These are phyloP conservation scores for Microbotryomycetes sp. DNA, from an alignment of 1,284 basidiomycete species.

Conservation along the genomic window DNA sequence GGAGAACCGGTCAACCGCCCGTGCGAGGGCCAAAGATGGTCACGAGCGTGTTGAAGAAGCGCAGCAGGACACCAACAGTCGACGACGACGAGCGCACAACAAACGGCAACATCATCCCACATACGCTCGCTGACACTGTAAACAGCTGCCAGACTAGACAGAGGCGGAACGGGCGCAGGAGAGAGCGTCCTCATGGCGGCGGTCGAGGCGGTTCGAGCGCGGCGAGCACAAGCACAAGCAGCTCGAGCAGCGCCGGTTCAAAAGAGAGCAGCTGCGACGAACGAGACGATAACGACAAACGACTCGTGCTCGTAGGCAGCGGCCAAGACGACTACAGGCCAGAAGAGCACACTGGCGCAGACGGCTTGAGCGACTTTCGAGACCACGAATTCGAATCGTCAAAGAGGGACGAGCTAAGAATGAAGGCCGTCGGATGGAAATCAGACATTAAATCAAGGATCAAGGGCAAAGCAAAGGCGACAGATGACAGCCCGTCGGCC, in stretches of 20 bases:
- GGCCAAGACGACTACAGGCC: neutral
- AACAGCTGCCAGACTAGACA: neutral
- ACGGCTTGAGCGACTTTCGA: slow-evolving; percentile 7
- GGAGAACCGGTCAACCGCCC: neutral
- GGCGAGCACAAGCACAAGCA: neutral
- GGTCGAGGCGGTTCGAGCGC: neutral
- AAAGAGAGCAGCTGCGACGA: neutral
- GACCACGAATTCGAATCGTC: slow-evolving; percentile 2
- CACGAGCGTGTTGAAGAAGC: neutral
- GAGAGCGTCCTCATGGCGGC: neutral
- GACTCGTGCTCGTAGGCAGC: neutral
- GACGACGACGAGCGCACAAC: neutral
- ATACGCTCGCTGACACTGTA: neutral
- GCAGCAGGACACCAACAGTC: neutral
- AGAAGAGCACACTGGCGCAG: neutral
- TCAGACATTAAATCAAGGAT: neutral
- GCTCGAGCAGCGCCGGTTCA: neutral
- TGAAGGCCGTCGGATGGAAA: slow-evolving; percentile 1
- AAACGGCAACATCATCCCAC: neutral
- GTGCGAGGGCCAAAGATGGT: neutral
- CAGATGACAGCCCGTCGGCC: neutral
- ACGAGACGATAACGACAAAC: neutral
- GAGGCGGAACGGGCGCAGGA: neutral
- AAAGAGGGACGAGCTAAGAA: slow-evolving; percentile 2
- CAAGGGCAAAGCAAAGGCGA: neutral